Base-by-base conservation (phyloP, 2,329 filamentous ascomycete genomes). In the Pyrenophora tritici-repentis region DNA sequence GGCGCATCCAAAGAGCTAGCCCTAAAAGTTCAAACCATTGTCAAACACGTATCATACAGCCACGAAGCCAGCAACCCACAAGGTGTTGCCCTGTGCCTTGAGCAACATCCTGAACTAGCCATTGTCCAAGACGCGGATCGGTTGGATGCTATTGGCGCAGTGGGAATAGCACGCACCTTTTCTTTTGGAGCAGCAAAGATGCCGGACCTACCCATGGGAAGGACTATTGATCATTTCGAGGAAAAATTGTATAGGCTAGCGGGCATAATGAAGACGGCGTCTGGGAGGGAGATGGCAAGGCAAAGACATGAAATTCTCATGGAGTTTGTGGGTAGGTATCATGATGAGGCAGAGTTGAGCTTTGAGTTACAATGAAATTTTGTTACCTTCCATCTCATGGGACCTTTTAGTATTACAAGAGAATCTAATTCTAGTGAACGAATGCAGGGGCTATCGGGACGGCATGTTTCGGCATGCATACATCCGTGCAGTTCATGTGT, bases 61-160 rank as follows among this genome's bases (percentile, higher is more conserved):
- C 81, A 82, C 58, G 92, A 97, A 73, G 78, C 83, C 41, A 83
- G 82, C 62, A 79, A 91, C 65, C 86, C 87, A 1, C 75, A 73
- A 5, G 74, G 76, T 10, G 85, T 90, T 7, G 73, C 73, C n/a
- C 73, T 76, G 1, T 78, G 92, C n/a, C 78, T 95, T n/a, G 70
- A 68, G 5, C 67, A 75, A 24, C 78, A 89, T 32, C 90, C 90
- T 1, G 90, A 94, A 72, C 77, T 94, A 29, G 91, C 85, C 0
- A 83, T 96, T 40, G 91, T 97, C 26, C 92, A 97, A 75, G 93
- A 97, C 73, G 92, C 92, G 3, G 93, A 97, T 76, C 81, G 92
- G 6, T 78, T 97, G n/a, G 93, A 97, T 75, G 89, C 91, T 3
- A 86, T 97, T 42, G 93, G 92, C 1, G 90, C 89, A 0, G 83